These are phyloP conservation scores for Lonicera japonica DNA, from an alignment of 129 eudicot species.

Conservation along the genomic window DNA sequence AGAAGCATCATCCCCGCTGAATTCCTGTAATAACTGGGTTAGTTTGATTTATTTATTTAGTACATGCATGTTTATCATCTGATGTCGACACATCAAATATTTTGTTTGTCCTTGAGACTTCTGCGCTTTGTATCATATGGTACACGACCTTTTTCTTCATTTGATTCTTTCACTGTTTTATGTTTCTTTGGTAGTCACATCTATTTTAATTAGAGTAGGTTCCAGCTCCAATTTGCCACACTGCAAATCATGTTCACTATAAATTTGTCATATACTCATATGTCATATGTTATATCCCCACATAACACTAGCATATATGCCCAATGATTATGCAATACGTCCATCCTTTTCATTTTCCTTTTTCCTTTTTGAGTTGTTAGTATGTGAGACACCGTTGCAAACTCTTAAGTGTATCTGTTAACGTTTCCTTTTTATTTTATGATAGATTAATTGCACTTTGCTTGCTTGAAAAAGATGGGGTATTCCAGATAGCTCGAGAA, in stretches of 20 bases:
- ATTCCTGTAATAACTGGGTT: too few species aligned
- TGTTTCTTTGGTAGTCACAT: neutral
- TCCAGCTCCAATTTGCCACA: neutral
- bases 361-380: neutral
- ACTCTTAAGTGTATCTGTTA: neutral
- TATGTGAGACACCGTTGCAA: neutral
- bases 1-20: too few species aligned
- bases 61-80: too few species aligned
- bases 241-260: neutral
- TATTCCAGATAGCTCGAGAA: constrained; percentile 50
- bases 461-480: constrained; percentile 74
- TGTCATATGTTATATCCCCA: too few species aligned
- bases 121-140: neutral
- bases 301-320: neutral
- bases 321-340: neutral
- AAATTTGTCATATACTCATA: too few species aligned
- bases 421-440: neutral
- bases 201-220: neutral
- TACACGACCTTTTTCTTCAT: neutral
- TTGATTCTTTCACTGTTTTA: neutral
- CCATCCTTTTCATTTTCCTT: neutral
- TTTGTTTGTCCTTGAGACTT: neutral
- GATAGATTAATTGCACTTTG: constrained; percentile 68
- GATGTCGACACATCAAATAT: neutral
- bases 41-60: too few species aligned